Conservation (phyloP, 352 stramenopile species). For the Globisporangium okanoganense region DNA sequence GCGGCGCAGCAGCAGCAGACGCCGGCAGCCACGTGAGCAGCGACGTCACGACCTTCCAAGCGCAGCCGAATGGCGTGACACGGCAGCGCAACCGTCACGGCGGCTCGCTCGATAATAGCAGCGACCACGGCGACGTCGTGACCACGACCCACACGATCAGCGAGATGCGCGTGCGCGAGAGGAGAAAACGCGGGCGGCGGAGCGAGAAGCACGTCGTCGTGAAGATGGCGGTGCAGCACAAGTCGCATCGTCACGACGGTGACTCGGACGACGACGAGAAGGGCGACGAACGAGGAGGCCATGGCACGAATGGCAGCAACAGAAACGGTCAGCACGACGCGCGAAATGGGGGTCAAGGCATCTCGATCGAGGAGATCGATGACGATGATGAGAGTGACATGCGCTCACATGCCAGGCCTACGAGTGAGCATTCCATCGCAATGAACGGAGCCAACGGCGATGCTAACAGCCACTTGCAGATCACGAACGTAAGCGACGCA, state of each 20-base stretch:
- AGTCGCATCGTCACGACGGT: not conserved
- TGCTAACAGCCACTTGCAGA: not conserved
- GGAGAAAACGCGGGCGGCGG: not conserved
- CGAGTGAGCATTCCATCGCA: not conserved
- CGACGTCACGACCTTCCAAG: not conserved
- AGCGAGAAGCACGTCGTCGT: conserved; percentile 16
- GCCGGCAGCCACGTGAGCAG: not conserved
- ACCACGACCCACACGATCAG: conserved; percentile 13
- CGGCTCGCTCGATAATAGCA: not conserved
- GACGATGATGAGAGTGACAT: not conserved
- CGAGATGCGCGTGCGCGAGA: conserved; percentile 12
- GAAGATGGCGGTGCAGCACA: conserved; percentile 9
- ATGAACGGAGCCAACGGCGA: not conserved
- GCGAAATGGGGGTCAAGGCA: not conserved
- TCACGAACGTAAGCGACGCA: conserved; percentile 14
- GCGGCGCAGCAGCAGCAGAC: not conserved
- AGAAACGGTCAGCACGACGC: conserved; percentile 1
- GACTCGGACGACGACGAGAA: conserved; percentile 2
- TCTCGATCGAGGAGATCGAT: conserved; percentile 16
- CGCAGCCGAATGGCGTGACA: not conserved
- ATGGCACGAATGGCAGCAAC: not conserved
- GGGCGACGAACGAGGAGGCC: not conserved
- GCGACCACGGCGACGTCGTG: conserved; percentile 5
- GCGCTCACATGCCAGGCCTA: no score
- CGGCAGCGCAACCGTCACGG: not conserved